Conservation (phyloP, 768 basidiomycete species). For the Naganishia friedmannii region DNA sequence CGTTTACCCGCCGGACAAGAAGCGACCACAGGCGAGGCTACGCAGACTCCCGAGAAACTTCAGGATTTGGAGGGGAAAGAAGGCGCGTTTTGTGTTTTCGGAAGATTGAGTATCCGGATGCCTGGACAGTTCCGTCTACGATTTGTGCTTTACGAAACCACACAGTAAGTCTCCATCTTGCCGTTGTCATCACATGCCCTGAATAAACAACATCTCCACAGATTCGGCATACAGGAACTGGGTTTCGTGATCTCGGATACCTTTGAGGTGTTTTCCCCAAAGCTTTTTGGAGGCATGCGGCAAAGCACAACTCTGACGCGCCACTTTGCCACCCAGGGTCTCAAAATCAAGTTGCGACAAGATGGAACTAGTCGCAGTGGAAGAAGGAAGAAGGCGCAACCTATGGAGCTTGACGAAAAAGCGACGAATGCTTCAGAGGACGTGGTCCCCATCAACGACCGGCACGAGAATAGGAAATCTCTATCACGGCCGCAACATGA, state of each 20-base stretch:
- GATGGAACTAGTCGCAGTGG: conserved; percentile 32
- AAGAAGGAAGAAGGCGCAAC: conserved; percentile 19
- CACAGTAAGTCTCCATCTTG: conserved; percentile 41
- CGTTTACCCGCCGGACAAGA: conserved; percentile 48
- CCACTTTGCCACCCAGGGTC: conserved; percentile 51
- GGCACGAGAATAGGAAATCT: not conserved
- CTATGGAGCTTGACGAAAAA: not conserved
- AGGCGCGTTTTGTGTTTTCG: conserved; percentile 50
- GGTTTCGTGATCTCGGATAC: conserved; percentile 43
- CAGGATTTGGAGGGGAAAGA: conserved; percentile 41
- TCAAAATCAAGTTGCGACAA: conserved; percentile 52
- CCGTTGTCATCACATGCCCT: not conserved
- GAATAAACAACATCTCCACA: not conserved
- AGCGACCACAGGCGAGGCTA: conserved; percentile 50
- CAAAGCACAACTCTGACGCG: conserved; percentile 49
- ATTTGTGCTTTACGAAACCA: conserved; percentile 49
- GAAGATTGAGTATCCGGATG: conserved; percentile 48
- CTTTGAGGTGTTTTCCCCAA: conserved; percentile 53
- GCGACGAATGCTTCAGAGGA: not conserved
- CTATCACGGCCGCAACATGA: not conserved
- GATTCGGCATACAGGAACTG: conserved; percentile 33
- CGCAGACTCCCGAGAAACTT: conserved; percentile 50
- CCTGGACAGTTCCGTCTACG: conserved; percentile 50
- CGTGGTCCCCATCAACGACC: not conserved
- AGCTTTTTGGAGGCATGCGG: conserved; percentile 52